Percentiles rank a stretch among this genome's conserved stretches.
Conservation (phyloP, 2,329 filamentous ascomycete species). For the Hypomyces perniciosus region DNA sequence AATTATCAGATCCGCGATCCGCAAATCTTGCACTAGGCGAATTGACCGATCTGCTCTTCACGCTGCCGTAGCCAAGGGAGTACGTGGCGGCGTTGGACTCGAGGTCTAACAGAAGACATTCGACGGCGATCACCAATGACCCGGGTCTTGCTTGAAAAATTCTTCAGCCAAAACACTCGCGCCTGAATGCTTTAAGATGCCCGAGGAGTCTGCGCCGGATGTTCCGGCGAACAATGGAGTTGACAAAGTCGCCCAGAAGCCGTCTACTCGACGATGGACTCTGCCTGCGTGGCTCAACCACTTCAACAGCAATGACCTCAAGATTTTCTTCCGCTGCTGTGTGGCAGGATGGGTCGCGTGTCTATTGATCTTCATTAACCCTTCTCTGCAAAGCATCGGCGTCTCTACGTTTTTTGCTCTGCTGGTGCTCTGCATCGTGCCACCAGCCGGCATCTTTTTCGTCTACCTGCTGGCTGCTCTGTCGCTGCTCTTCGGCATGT, state of each 20-base stretch:
- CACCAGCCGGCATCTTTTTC: constrained; percentile 40
- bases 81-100: too few relatives aligned
- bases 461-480: constrained; percentile 37
- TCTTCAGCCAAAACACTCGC: too few relatives aligned
- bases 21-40: too few relatives aligned
- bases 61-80: too few relatives aligned
- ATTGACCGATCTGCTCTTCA: too few relatives aligned
- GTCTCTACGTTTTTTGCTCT: constrained; percentile 39
- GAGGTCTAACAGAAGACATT: too few relatives aligned
- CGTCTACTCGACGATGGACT: neutral
- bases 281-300: constrained; percentile 36
- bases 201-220: neutral
- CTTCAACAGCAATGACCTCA: constrained; percentile 42
- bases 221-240: neutral
- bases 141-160: too few relatives aligned
- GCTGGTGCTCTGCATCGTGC: constrained; percentile 38
- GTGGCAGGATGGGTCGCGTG: constrained; percentile 39
- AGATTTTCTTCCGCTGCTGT: constrained; percentile 40
- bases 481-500: constrained; percentile 41
- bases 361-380: constrained; percentile 42
- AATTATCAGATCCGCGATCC: too few relatives aligned
- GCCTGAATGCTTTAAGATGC: neutral
- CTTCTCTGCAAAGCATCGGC: constrained; percentile 34
- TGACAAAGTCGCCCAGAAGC: neutral
- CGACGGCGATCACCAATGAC: too few relatives aligned